Evolutionary conservation across 139 green algal genomes (phyloP).

Genomic region (Chlorella sorokiniana): DNA sequence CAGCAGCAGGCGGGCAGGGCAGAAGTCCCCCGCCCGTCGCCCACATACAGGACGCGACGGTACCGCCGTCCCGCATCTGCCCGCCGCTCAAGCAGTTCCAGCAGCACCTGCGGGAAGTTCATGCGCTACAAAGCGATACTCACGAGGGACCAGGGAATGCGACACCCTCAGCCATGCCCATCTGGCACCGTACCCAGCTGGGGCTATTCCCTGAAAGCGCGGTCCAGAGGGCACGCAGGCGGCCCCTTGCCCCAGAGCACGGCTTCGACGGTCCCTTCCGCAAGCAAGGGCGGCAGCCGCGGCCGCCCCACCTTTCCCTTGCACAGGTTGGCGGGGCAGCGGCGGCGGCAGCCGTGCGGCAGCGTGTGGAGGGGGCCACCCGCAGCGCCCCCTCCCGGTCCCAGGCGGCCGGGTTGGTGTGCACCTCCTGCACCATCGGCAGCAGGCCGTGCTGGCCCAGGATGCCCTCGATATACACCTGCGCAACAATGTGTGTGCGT

Average conservation of each 20-base stretch:
- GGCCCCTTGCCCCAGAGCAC: no score
- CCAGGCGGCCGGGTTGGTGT: conserved; percentile 46
- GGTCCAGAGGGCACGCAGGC: no score
- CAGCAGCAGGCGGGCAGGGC: conserved; percentile 29
- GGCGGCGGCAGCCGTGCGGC: conserved; percentile 28
- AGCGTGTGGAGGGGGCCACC: conserved; percentile 31
- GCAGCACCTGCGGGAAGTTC: conserved; percentile 27
- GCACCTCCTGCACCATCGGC: conserved; percentile 3
- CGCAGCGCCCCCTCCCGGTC: conserved; percentile 27
- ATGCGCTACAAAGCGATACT: no score
- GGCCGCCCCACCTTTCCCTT: conserved; percentile 46
- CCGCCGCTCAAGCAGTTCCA: conserved; percentile 10
- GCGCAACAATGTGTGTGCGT: no score
- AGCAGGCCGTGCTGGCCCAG: conserved; percentile 19
- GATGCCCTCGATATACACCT: conserved; percentile 42
- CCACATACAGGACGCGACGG: conserved; percentile 39
- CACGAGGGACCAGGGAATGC: no score
- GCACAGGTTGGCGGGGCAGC: conserved; percentile 50
- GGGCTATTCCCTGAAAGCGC: no score
- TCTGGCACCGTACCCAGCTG: no score
- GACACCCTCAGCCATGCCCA: no score
- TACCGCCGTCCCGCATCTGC: not conserved
- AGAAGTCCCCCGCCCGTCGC: conserved; percentile 44
- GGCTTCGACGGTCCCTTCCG: no score
- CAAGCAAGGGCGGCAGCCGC: not conserved